Conservation (phyloP, 2,329 filamentous ascomycete species). For the Gyromitra esculenta region DNA sequence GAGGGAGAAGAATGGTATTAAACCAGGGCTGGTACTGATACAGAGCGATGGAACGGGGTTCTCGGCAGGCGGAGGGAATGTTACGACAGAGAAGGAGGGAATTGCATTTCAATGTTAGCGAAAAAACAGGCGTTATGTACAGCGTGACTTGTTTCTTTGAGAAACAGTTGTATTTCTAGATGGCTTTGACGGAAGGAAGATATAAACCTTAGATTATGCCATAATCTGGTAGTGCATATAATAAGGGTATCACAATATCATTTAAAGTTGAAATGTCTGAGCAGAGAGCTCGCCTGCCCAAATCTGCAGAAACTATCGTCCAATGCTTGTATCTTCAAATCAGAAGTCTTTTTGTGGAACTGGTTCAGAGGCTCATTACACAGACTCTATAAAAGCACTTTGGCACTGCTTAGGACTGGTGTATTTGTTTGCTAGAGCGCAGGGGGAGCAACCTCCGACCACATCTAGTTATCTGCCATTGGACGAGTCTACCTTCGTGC, state of each 20-base stretch:
- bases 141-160: neutral
- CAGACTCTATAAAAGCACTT: slow-evolving; percentile 15
- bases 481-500: neutral
- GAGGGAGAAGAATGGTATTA: slow-evolving; percentile 67
- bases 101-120: slow-evolving; percentile 81
- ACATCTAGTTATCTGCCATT: neutral
- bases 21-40: slow-evolving; percentile 79
- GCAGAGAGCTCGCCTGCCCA: neutral
- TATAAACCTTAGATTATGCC: neutral
- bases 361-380: neutral
- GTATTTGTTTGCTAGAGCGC: neutral
- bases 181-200: slow-evolving; percentile 9
- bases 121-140: neutral
- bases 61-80: slow-evolving; percentile 81
- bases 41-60: slow-evolving; percentile 91
- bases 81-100: slow-evolving; percentile 77
- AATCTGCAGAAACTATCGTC: neutral
- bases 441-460: neutral
- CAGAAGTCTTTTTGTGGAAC: slow-evolving; percentile 3
- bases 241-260: neutral
- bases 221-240: neutral
- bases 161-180: slow-evolving; percentile 13
- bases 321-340: slow-evolving; percentile 9
- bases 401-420: slow-evolving; percentile 9
- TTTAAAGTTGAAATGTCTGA: neutral